Percentiles rank a stretch among this genome's conserved stretches.
Conservation (phyloP, 2,329 filamentous ascomycete genomes). For the Drechslerella coelobrocha region DNA sequence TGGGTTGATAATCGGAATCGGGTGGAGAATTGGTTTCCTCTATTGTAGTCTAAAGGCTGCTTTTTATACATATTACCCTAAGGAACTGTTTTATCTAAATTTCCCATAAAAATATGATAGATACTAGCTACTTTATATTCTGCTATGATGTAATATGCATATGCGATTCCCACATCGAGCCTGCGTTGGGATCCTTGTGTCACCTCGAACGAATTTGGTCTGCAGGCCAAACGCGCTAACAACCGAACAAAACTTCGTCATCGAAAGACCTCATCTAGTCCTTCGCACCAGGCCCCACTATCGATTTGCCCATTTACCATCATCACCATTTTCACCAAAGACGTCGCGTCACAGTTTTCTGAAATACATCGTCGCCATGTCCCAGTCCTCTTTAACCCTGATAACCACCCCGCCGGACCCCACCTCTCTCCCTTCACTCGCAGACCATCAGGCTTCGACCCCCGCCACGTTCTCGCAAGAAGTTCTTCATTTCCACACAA, state of each 20-base stretch:
- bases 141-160: no score
- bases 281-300: no score
- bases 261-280: neutral
- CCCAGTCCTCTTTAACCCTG: constrained; percentile 35
- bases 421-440: constrained; percentile 34
- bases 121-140: no score
- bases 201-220: constrained; percentile 17
- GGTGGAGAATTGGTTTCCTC: no score
- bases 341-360: neutral
- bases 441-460: constrained; percentile 43
- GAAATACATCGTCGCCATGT: constrained; percentile 16
- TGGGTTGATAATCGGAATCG: no score
- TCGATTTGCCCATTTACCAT: no score
- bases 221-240: neutral
- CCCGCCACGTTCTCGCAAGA: constrained; percentile 42
- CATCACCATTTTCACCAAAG: neutral
- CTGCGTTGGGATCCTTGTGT: constrained; percentile 27
- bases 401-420: constrained; percentile 33
- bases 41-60: no score
- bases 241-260: neutral
- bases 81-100: no score
- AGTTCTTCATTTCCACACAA: constrained; percentile 37
- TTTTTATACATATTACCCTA: no score
- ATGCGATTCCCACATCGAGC: no score
- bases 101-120: no score